phyloP scores from a whole-genome alignment of 371 early-diverging fungal species.

The Dinochytrium kinnereticum region DNA sequence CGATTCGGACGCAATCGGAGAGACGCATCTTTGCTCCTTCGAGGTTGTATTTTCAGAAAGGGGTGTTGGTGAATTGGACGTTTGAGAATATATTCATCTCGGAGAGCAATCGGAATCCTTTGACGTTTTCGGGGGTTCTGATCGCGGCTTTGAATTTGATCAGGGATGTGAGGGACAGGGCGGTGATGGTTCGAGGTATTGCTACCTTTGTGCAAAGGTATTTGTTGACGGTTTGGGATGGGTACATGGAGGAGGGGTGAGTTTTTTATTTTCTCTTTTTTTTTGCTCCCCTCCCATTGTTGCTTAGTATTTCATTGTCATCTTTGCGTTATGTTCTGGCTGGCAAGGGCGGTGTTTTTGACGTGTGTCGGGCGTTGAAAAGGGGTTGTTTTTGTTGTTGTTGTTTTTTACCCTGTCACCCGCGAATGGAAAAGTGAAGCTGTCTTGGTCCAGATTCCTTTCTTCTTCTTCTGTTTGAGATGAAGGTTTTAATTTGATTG shows the following conservation, averaged over 20 bases:
- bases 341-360: too few species aligned
- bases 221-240: conserved; percentile 6
- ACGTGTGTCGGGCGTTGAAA: too few species aligned
- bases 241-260: neutral
- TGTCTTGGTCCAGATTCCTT: too few species aligned
- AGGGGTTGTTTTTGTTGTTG: too few species aligned
- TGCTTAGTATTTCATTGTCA: too few species aligned
- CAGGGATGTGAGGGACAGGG: neutral
- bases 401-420: too few species aligned
- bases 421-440: too few species aligned
- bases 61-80: neutral
- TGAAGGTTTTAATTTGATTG: too few species aligned
- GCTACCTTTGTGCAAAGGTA: neutral
- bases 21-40: neutral
- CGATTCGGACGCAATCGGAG: neutral
- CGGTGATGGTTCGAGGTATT: neutral
- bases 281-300: too few species aligned
- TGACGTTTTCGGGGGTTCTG: neutral
- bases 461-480: too few species aligned
- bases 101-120: neutral
- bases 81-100: conserved; percentile 7
- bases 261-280: neutral
- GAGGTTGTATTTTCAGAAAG: neutral
- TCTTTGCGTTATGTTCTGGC: too few species aligned
- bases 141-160: neutral